These are phyloP conservation scores for Fusarium verrucosum DNA, from an alignment of 2,329 filamentous ascomycete genomes.

Conservation along the genomic window DNA sequence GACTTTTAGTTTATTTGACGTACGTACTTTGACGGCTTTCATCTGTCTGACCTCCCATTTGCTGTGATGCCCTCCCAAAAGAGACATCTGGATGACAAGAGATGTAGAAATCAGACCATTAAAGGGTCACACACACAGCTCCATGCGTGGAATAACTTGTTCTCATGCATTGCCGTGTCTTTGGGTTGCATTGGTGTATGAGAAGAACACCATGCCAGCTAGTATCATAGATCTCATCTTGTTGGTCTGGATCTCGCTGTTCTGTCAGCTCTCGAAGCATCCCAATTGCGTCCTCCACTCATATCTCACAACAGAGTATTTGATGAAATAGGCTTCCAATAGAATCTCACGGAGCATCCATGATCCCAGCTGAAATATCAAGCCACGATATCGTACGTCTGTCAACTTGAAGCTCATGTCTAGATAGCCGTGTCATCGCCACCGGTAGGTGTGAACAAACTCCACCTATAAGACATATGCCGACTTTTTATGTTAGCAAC, in stretches of 20 bases:
- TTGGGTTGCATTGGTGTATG: constrained; percentile 22
- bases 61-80: constrained; percentile 15
- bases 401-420: constrained; percentile 7
- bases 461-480: constrained; percentile 20
- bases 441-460: constrained; percentile 3
- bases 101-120: constrained; percentile 27
- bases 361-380: neutral
- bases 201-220: neutral
- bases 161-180: constrained; percentile 11
- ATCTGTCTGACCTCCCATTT: constrained; percentile 15
- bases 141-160: constrained; percentile 17
- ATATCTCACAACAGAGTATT: neutral
- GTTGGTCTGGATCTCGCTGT: constrained; percentile 13
- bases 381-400: neutral
- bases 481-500: constrained; percentile 3
- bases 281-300: neutral
- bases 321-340: constrained; percentile 5
- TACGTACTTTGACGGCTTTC: neutral
- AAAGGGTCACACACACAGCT: constrained; percentile 26
- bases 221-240: constrained; percentile 32
- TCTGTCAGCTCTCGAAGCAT: neutral
- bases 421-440: constrained; percentile 6
- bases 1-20: constrained; percentile 35
- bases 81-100: constrained; percentile 13
- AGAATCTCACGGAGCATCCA: neutral